phyloP scores from a whole-genome alignment of 2,329 filamentous ascomycete species.

The Calonectria hawksworthii region DNA sequence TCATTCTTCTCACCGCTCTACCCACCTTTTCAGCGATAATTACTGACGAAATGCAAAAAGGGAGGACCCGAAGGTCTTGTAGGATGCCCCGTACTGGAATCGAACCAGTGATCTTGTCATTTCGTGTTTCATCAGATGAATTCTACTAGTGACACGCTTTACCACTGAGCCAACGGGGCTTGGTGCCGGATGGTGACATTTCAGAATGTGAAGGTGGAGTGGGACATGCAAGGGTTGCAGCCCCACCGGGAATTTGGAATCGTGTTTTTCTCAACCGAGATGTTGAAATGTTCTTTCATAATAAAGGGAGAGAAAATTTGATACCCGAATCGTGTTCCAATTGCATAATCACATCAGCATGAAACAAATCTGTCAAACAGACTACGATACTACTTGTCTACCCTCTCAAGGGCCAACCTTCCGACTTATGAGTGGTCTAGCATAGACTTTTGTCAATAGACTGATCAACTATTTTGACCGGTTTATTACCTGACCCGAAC shows the following conservation, averaged over 20 bases:
- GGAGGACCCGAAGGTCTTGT: neutral
- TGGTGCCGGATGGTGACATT: neutral
- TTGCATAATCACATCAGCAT: neutral
- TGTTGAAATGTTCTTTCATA: neutral
- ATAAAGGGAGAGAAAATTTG: neutral
- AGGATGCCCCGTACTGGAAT: slow-evolving; percentile 1
- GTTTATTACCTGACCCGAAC: too few species aligned
- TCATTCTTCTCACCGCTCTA: neutral
- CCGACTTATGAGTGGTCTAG: neutral
- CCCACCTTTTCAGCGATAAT: neutral
- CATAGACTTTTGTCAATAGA: neutral
- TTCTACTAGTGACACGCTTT: neutral
- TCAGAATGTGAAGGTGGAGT: neutral
- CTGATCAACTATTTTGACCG: neutral
- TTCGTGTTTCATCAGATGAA: neutral
- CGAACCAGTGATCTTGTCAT: slow-evolving; percentile 3
- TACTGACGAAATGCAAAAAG: neutral
- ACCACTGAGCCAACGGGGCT: slow-evolving; percentile 12
- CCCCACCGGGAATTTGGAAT: neutral
- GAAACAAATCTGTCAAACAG: neutral
- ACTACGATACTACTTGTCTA: neutral
- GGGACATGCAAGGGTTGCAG: neutral
- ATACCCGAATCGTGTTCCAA: neutral
- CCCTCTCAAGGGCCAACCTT: neutral
- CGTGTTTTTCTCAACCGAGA: neutral